phyloP scores from a whole-genome alignment of 768 basidiomycete species.

The Calocybe indica region DNA sequence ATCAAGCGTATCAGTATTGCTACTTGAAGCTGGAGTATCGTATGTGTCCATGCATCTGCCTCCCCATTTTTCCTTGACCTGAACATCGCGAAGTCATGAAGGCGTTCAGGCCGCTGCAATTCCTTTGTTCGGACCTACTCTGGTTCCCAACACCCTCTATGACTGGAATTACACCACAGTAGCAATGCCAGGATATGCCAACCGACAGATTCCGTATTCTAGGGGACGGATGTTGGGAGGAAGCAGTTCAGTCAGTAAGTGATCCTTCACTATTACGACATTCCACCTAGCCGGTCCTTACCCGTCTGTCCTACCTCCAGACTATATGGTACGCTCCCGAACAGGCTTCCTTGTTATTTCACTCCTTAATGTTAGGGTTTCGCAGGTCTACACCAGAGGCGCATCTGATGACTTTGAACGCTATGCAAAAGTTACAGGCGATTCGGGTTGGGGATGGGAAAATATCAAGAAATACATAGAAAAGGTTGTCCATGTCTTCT shows the following conservation, averaged over 20 bases:
- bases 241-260: constrained; percentile 23
- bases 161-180: constrained; percentile 30
- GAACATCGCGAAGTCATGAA: constrained; percentile 8
- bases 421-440: constrained; percentile 24
- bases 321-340: constrained; percentile 16
- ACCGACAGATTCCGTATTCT: constrained; percentile 24
- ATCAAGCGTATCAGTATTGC: constrained; percentile 1
- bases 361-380: too few species aligned
- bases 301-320: constrained; percentile 9
- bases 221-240: constrained; percentile 30
- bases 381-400: constrained; percentile 23
- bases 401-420: constrained; percentile 30
- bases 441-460: constrained; percentile 32
- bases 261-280: neutral
- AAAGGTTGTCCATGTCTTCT: constrained; percentile 16
- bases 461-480: constrained; percentile 16
- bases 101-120: constrained; percentile 10
- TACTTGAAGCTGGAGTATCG: constrained; percentile 1
- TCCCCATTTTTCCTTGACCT: constrained; percentile 8
- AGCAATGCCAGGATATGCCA: constrained; percentile 23
- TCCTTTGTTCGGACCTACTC: constrained; percentile 10
- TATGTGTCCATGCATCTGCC: neutral
- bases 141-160: constrained; percentile 13
- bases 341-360: too few species aligned
- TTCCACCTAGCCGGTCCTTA: neutral